Base-by-base conservation (phyloP, 1,284 basidiomycete genomes). In the Heterobasidion irregulare region DNA sequence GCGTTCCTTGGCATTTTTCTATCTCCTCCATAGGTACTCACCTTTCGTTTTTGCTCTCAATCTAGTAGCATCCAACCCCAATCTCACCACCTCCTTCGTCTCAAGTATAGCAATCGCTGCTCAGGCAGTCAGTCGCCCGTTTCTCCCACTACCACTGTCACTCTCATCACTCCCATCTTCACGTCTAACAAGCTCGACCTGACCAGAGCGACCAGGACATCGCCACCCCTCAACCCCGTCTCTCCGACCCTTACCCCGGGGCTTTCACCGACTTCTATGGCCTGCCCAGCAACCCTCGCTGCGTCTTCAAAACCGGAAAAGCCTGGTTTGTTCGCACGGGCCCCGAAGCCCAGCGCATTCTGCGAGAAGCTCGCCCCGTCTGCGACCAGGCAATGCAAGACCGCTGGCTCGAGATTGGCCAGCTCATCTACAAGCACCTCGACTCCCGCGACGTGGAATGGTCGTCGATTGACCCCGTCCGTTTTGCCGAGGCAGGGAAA, bases 251-350 rank as follows among this genome's bases (percentile, higher is more conserved):
- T 3, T 8, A 44, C 41, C 16, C 16, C 8, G 49, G 56, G 52
- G 65, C 67, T 47, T 59, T 54, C 58, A 62, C 43, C 56, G 69
- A 69, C 63, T 70, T 70, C 58, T 67, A 62, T 56, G 63, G 64
- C 18, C 53, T 41, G 54, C 50, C 57, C 50, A 58, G 65, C 52
- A 60, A 57, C 43, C 70, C 64, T 51, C 56, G 71, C 57, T 70
- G 45, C 69, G 66, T 68, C 62, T 53, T 53, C 57, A 60, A 41
- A 59, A 50, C 59, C 58, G 47, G 43, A 66, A 66, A 26, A 60
- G 60, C 46, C 15, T 64, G 26, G 26, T 26, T 26, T 26, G 26
- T 26, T 1, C 26, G 26, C 26, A 26, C 26, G 26, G 26, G 26
- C 6, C 26, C 6, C 26, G 26, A 26, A 51, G 57, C 64, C 9